Percentiles rank a stretch among this genome's conserved stretches.
Conservation (phyloP, 192 early-diverging fungal species). For the Linnemannia elongata region DNA sequence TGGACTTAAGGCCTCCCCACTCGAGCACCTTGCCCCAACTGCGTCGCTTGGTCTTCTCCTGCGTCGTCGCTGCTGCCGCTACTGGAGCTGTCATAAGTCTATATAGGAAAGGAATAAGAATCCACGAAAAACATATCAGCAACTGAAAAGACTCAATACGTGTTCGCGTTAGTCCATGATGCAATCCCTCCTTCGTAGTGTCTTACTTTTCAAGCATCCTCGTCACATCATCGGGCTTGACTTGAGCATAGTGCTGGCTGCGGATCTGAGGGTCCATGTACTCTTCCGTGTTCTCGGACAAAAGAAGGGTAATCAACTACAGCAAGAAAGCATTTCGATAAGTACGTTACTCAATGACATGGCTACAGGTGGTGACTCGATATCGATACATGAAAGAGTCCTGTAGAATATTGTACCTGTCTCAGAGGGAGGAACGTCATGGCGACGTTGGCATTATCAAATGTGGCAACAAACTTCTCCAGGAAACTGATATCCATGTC, state of each 20-base stretch:
- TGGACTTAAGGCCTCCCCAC: constrained; percentile 55
- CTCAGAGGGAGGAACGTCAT: constrained; percentile 79
- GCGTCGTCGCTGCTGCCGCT: constrained; percentile 31
- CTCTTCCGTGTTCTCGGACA: constrained; percentile 84
- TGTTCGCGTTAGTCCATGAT: neutral
- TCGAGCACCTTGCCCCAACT: constrained; percentile 56
- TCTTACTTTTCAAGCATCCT: constrained; percentile 88
- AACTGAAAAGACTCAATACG: neutral
- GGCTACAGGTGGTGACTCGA: neutral
- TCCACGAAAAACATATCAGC: neutral
- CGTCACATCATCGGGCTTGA: constrained; percentile 73
- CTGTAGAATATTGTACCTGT: constrained; percentile 67
- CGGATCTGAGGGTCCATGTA: constrained; percentile 75
- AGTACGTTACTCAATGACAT: neutral
- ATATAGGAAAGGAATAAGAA: neutral
- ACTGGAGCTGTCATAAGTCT: constrained; percentile 53
- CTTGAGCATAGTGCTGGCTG: constrained; percentile 73
- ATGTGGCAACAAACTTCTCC: constrained; percentile 75
- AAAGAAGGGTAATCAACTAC: constrained; percentile 74
- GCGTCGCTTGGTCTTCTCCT: constrained; percentile 45
- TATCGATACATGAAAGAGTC: neutral
- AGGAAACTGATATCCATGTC: constrained; percentile 79
- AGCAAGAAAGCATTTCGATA: neutral
- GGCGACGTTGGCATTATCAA: constrained; percentile 76
- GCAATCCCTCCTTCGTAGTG: neutral